Evolutionary conservation across 202 grass and related monocot species (phyloP).

Genomic region (Elaeis oleifera): DNA sequence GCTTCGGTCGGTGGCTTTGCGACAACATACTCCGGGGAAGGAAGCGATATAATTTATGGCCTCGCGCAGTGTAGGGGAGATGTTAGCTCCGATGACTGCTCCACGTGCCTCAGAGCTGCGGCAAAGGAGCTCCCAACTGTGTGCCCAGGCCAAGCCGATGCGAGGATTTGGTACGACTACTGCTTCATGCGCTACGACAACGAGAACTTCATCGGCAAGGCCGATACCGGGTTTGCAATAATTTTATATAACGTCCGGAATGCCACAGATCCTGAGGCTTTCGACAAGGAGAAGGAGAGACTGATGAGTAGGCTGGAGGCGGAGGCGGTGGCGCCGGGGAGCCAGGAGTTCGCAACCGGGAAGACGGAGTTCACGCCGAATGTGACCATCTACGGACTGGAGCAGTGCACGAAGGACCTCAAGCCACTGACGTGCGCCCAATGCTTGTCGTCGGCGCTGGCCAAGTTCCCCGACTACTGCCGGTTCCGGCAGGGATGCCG

Average conservation of each 20-base stretch:
- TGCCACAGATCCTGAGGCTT: slow-evolving; percentile 34
- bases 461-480: slow-evolving; percentile 47
- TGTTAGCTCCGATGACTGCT: slow-evolving; percentile 52
- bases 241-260: slow-evolving; percentile 41
- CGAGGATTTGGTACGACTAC: slow-evolving; percentile 78
- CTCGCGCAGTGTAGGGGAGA: slow-evolving; percentile 87
- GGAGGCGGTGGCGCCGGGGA: slow-evolving; percentile 35
- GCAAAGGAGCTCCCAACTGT: slow-evolving; percentile 49
- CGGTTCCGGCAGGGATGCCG: slow-evolving; percentile 52
- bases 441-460: slow-evolving; percentile 58
- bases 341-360: slow-evolving; percentile 37
- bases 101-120: slow-evolving; percentile 54
- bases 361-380: slow-evolving; percentile 52
- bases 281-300: slow-evolving; percentile 48
- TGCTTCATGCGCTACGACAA: slow-evolving; percentile 80
- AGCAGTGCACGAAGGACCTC: slow-evolving; percentile 81
- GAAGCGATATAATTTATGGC: slow-evolving; percentile 47
- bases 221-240: slow-evolving; percentile 33
- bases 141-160: slow-evolving; percentile 53
- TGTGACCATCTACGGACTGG: slow-evolving; percentile 60
- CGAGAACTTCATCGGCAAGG: slow-evolving; percentile 45
- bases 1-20: slow-evolving; percentile 58
- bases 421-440: slow-evolving; percentile 51
- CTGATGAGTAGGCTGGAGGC: slow-evolving; percentile 30
- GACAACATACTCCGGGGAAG: slow-evolving; percentile 35